Evolutionary conservation across 2,329 filamentous ascomycete genomes (phyloP).

Genomic region (Cladosporium sp.): DNA sequence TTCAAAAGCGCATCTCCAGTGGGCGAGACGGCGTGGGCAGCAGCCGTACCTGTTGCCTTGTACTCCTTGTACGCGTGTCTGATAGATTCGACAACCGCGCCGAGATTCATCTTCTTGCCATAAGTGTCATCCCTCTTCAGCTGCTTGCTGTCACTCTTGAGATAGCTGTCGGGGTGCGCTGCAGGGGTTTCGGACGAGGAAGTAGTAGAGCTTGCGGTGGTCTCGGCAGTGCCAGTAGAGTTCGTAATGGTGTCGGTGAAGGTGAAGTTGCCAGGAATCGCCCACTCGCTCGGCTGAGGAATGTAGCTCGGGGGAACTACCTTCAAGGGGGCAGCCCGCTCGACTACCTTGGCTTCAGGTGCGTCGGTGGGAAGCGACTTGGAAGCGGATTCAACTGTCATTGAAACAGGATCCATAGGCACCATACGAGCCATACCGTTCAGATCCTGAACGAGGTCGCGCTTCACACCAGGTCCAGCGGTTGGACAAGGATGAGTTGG

Average conservation of each 20-base stretch:
- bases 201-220: neutral
- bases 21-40: neutral
- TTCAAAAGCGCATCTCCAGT: neutral
- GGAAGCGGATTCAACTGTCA: neutral
- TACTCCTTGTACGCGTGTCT: neutral
- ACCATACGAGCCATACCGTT: neutral
- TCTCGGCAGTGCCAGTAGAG: neutral
- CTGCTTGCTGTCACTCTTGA: neutral
- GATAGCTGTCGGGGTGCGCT: neutral
- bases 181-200: neutral
- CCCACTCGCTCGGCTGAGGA: slow-evolving; percentile 17
- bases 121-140: neutral
- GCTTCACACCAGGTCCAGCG: slow-evolving; percentile 7
- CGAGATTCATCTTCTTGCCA: neutral
- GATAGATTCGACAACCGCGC: neutral
- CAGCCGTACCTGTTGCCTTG: neutral
- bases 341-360: neutral
- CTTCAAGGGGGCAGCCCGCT: slow-evolving; percentile 3
- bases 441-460: neutral
- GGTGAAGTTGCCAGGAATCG: slow-evolving; percentile 9
- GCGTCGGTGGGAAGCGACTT: slow-evolving; percentile 1
- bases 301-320: slow-evolving; percentile 4
- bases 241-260: slow-evolving; percentile 13
- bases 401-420: neutral
- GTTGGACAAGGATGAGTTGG: slow-evolving; percentile 18